A percentile compares a stretch with the other conserved stretches of the same genome.
phyloP scores from a whole-genome alignment of 108 stramenopile genomes.

The Nitzschia putrida region DNA sequence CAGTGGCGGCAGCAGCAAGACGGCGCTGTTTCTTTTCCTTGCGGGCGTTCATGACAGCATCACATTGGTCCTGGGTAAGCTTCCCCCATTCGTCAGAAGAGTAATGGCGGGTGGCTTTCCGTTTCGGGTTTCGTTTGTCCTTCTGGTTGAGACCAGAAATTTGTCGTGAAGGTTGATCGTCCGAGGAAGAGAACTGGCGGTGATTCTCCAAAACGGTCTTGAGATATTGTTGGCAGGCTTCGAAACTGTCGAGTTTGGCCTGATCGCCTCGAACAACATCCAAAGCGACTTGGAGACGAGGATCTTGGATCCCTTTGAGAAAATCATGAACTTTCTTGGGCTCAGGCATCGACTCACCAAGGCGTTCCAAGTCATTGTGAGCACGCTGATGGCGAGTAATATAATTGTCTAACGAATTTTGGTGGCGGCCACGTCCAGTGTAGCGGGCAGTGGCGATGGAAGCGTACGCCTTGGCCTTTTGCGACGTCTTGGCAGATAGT shows the following conservation, averaged over 20 bases:
- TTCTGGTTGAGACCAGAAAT: not conserved
- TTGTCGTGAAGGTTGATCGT: not conserved
- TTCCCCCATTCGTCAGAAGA: not conserved
- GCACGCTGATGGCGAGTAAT: not conserved
- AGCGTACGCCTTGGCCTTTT: constrained; percentile 3
- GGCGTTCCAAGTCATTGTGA: constrained; percentile 24
- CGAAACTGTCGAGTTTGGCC: not conserved
- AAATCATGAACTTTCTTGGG: constrained; percentile 18
- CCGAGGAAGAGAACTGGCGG: not conserved
- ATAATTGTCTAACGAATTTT: constrained; percentile 34
- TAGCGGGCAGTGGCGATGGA: constrained; percentile 6
- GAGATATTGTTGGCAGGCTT: not conserved
- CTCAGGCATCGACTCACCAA: constrained; percentile 22
- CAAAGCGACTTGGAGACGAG: not conserved
- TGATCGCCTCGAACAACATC: not conserved
- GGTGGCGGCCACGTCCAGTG: constrained; percentile 16
- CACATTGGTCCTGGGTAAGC: not conserved
- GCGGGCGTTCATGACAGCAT: not conserved
- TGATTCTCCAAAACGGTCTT: not conserved
- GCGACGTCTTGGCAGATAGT: not conserved
- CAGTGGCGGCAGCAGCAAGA: not conserved
- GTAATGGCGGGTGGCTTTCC: not conserved
- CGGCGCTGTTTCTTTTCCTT: not conserved
- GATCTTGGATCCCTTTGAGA: constrained; percentile 7
- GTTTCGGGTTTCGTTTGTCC: not conserved